Percentiles rank a stretch among this genome's conserved stretches.
Conservation (phyloP, 805 yeast species). For the Komagataella mondaviorum region DNA sequence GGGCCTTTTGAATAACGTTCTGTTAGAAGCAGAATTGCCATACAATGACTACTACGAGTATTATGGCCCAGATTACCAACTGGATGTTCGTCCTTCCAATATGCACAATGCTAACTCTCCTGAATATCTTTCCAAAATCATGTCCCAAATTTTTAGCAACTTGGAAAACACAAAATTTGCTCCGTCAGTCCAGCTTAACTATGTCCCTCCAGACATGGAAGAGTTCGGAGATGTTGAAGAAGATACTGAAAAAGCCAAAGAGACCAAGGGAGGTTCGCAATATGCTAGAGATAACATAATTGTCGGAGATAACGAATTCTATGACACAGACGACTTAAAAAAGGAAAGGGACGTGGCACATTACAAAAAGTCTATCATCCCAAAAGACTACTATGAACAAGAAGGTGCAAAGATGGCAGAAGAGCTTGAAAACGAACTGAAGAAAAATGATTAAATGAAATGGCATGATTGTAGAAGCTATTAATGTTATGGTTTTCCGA, state of each 20-base stretch:
- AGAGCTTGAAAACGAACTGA: conserved; percentile 10
- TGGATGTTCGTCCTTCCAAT: conserved; percentile 89
- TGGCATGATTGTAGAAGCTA: conserved; percentile 2
- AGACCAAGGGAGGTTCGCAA: conserved; percentile 85
- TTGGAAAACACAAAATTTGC: conserved; percentile 87
- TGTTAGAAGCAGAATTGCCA: conserved; percentile 68
- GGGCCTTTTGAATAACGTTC: conserved; percentile 70
- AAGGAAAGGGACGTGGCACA: conserved; percentile 11
- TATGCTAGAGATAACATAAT: conserved; percentile 66
- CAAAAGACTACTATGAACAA: conserved; percentile 11
- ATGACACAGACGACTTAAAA: conserved; percentile 39
- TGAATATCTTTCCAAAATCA: conserved; percentile 76
- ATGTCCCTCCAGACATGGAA: conserved; percentile 81
- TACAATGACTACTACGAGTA: conserved; percentile 95
- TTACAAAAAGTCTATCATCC: conserved; percentile 9
- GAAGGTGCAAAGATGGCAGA: conserved; percentile 16
- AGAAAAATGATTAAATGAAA: conserved; percentile 5
- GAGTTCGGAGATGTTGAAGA: conserved; percentile 81
- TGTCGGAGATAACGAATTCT: conserved; percentile 67
- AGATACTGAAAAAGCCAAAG: conserved; percentile 66
- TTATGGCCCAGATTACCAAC: conserved; percentile 92
- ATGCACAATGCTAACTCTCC: conserved; percentile 95
- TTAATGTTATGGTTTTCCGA: conserved; percentile 2
- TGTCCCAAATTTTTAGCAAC: conserved; percentile 63
- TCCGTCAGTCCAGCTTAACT: conserved; percentile 91